Evolutionary conservation across 768 basidiomycete genomes (phyloP), one percentile per base, ranked within the genome.

Genomic region (Kondoa malvinella): DNA sequence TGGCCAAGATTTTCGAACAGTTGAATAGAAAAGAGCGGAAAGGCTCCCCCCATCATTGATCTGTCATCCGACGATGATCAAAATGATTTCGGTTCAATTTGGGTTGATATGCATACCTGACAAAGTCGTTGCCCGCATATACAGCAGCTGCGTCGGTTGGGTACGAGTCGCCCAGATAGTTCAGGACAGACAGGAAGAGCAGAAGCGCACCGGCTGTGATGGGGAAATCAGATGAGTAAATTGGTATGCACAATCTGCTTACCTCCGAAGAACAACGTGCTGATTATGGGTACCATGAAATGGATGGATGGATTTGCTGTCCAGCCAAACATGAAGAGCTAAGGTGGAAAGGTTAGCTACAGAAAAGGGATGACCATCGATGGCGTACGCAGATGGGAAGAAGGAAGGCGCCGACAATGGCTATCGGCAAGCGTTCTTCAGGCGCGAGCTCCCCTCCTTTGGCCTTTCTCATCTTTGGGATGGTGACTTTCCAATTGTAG

Each of bases 51-150:
- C 67, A 66, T 68, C 66, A 67, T 67, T 1, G 26, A 27, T 60
- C 66, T 67, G 40, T 32, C n/a, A n/a, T n/a, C 14, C n/a, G 50
- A 14, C 50, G n/a, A n/a, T 56, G 50, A 56, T 56, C 50, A 56
- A 56, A n/a, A 14, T 56, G 15, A 14, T 56, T 56, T 56, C 15
- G 15, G 50, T 14, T n/a, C 50, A n/a, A n/a, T n/a, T n/a, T n/a
- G 14, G 50, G 50, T 56, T 14, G n/a, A 14, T 14, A 56, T 34
- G 40, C 30, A 34, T 17, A 59, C 26, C 65, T 12, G 68, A 69
- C 66, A 33, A 69, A 67, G 34, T 69, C 68, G 68, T 69, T 69
- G 27, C 68, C 68, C n/a, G 68, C 68, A 15, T 67, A 57, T 1
- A 69, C 56, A 14, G 68, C 66, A 29, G 68, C 68, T 32, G 68